Base-by-base conservation (phyloP, 805 yeast species). In the Tetrapisispora nanseiensis region DNA sequence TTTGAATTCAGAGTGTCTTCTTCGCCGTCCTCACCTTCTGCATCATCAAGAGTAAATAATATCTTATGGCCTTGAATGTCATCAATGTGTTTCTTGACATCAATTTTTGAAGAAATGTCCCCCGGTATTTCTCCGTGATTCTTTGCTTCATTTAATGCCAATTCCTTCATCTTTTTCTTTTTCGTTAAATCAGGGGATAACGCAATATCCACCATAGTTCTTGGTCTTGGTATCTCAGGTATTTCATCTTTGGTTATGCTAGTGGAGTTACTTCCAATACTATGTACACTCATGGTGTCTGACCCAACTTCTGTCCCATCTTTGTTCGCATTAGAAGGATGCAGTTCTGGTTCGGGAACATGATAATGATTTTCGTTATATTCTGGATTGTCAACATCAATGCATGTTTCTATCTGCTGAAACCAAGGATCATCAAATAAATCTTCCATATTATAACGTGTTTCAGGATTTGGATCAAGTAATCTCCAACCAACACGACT, bases 401-500 rank as follows among this genome's bases (percentile, higher is more conserved):
- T 42, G 56, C 90, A 82, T 66, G 75, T 72, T 47, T 76, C 83
- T 37, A 81, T 63, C 3, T 62, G 49, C 23, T 61, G 63, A 55
- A 82, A 82, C 78, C 83, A 82, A 10, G 80, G 76, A 51, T 82
- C 87, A 2, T 66, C 51, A 46, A 79, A 74, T 27, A 83, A 61
- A 21, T 70, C 68, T 1, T 71, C 67, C 47, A 83, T 52, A 15
- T 72, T 68, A 55, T 77, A 76, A 47, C 94, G 67, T 7, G 74
- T 66, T 1, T 51, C 54, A 0, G 72, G 66, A 20, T 75, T 65
- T 3, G 86, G 86, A 53, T 82, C 87, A 51, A 82, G 75, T 40
- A 83, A 61, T 57, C 82, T 74, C 86, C 89, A 82, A 8, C 85
- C 78, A 6, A 71, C 77, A 52, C 92, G 69, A 1, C 87, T 75